Base-by-base conservation (phyloP, 768 basidiomycete species). In the Xerocomellus amylosporus region DNA sequence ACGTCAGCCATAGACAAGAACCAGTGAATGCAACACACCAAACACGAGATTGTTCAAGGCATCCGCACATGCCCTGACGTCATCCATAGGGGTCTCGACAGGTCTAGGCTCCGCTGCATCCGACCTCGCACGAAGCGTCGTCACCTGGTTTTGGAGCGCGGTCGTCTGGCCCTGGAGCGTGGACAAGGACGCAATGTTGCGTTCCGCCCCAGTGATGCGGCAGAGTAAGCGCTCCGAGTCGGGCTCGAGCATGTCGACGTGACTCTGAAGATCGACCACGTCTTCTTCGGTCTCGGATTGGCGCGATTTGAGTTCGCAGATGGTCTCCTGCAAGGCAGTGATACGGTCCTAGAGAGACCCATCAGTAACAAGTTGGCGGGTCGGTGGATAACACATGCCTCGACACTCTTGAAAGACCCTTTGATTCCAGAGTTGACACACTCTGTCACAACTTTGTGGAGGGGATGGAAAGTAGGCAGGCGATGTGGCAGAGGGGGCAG, bases 21-120 rank as follows among this genome's bases (percentile, higher is more conserved):
- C 5, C 8, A 52, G 34, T 9, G 39, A 36, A 49, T 12, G 28
- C 30, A 17, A 59, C 70, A 44, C 58, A 82, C 83, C 81, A 36
- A 70, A 69, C 12, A 80, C 70, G 9, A 82, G 63, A 38, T 63
- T 69, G 26, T 64, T 67, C 51, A 82, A 62, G 7, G 69, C 71
- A 15, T 67, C 56, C 13, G 77, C 69, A 55, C 68, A 73, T 13
- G 68, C 54, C 62, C 45, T 53, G 26, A 69, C 45, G 14, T 71
- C 69, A n/a, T 52, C 57, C 54, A 58, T 24, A 17, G 60, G 53
- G 3, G 51, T 34, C 26, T 57, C 67, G 12, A 37, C 36, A 8
- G 42, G 22, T 24, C 40, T 46, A 22, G 54, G n/a, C 19, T 63
- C 55, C 1, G 53, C 33, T 13, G 54, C 52, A 22, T 71, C 71